Evolutionary conservation across 2,329 filamentous ascomycete species (phyloP).

Genomic region (Colletotrichum caudatum): DNA sequence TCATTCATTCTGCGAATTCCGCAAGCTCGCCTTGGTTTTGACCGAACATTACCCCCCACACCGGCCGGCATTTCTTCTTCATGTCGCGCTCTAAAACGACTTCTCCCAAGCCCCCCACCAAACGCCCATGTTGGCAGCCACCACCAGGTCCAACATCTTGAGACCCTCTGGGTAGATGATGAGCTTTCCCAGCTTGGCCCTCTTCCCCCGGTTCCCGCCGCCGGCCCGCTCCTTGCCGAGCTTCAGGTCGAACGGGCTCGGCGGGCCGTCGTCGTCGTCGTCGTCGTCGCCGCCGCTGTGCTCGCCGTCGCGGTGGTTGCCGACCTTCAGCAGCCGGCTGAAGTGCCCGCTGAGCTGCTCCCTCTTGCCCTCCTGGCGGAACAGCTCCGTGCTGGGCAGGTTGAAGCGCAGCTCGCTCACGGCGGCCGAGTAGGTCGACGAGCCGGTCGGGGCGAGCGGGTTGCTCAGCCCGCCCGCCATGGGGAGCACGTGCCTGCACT

Average conservation of each 20-base stretch:
- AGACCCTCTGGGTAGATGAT: constrained; percentile 90
- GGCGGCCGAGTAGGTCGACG: constrained; percentile 49
- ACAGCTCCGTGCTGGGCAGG: constrained; percentile 71
- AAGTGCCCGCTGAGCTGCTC: constrained; percentile 56
- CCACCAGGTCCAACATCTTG: constrained; percentile 94
- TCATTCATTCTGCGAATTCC: background rate
- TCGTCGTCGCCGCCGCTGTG: constrained; percentile 54
- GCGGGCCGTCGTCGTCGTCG: constrained; percentile 56
- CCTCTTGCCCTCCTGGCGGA: constrained; percentile 51
- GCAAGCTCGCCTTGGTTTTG: background rate
- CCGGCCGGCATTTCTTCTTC: background rate
- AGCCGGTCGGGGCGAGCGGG: constrained; percentile 47
- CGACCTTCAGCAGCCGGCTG: constrained; percentile 54
- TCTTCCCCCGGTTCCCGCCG: constrained; percentile 85
- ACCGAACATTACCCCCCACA: background rate
- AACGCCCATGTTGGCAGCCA: constrained; percentile 90
- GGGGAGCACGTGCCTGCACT: constrained; percentile 78
- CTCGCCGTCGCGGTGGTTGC: constrained; percentile 37
- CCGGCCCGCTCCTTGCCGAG: constrained; percentile 87
- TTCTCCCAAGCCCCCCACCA: constrained; percentile 93
- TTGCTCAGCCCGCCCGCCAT: constrained; percentile 47
- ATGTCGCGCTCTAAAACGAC: constrained; percentile 49
- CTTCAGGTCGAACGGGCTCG: constrained; percentile 72
- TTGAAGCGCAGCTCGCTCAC: constrained; percentile 94
- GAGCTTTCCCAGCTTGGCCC: constrained; percentile 93